These are phyloP conservation scores for Sugiyamaella marilandica DNA, from an alignment of 805 yeast species.

Conservation along the genomic window DNA sequence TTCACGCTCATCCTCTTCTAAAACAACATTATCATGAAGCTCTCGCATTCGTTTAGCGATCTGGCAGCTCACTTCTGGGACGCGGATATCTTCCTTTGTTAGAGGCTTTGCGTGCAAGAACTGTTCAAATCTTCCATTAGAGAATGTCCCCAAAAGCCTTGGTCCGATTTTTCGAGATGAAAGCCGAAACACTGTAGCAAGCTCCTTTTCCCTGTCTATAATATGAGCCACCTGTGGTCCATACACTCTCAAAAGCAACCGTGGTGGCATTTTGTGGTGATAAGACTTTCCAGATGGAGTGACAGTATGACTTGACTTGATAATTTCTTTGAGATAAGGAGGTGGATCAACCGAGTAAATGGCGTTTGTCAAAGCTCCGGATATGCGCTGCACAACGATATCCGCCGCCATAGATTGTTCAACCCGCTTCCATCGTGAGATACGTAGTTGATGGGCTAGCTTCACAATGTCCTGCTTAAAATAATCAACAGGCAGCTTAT, in stretches of 20 bases:
- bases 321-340: slow-evolving; percentile 30
- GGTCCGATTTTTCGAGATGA: slow-evolving; percentile 84
- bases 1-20: slow-evolving; percentile 51
- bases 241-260: slow-evolving; percentile 72
- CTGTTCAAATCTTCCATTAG: slow-evolving; percentile 93
- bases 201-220: slow-evolving; percentile 80
- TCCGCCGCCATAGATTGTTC: slow-evolving; percentile 34
- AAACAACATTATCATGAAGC: slow-evolving; percentile 71
- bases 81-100: slow-evolving; percentile 66
- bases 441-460: slow-evolving; percentile 54
- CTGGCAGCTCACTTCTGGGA: slow-evolving; percentile 69
- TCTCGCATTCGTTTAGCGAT: slow-evolving; percentile 97
- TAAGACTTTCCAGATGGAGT: slow-evolving; percentile 22
- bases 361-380: slow-evolving; percentile 92
- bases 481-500: slow-evolving; percentile 74
- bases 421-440: slow-evolving; percentile 76
- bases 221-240: slow-evolving; percentile 83
- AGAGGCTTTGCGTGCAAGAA: slow-evolving; percentile 79
- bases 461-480: slow-evolving; percentile 75
- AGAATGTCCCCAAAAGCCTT: slow-evolving; percentile 76
- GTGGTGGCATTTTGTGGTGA: slow-evolving; percentile 43
- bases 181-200: slow-evolving; percentile 65
- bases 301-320: slow-evolving; percentile 26
- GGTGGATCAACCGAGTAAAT: slow-evolving; percentile 73
- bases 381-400: slow-evolving; percentile 59